phyloP scores from a whole-genome alignment of 2,329 filamentous ascomycete genomes.

The Colletotrichum sp. region DNA sequence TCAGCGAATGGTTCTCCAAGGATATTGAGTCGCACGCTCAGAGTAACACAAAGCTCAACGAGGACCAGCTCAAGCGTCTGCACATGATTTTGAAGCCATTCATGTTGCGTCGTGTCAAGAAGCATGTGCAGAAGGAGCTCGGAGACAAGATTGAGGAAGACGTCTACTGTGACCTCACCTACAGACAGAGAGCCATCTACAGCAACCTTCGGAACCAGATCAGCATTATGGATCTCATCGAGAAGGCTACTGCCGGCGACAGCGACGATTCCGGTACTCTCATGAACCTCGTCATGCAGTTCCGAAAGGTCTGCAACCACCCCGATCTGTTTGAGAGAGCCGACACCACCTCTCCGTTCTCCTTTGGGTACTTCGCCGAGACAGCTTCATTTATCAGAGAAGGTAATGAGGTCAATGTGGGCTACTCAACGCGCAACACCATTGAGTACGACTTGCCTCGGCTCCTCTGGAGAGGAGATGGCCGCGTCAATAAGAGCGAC shows the following conservation, averaged over 20 bases:
- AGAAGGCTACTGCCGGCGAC: constrained; percentile 93
- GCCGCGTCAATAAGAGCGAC: constrained; percentile 76
- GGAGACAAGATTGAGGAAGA: constrained; percentile 98
- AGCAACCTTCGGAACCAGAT: constrained; percentile 93
- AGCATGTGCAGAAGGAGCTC: constrained; percentile 98
- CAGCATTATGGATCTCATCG: constrained; percentile 97
- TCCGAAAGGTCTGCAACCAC: constrained; percentile 98
- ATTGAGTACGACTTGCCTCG: constrained; percentile 86
- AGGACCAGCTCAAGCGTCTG: constrained; percentile 93
- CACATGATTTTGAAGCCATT: constrained; percentile 99
- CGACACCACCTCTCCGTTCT: constrained; percentile 86
- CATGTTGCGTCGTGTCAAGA: constrained; percentile 99
- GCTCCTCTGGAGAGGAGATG: constrained; percentile 81
- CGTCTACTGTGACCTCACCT: constrained; percentile 95
- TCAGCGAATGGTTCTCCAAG: constrained; percentile 93
- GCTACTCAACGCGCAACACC: constrained; percentile 85
- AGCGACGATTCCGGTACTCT: constrained; percentile 94
- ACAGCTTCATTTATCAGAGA: constrained; percentile 95
- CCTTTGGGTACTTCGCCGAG: constrained; percentile 87
- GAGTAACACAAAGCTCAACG: constrained; percentile 99
- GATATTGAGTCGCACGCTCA: constrained; percentile 98
- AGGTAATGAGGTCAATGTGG: constrained; percentile 77
- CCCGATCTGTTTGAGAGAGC: constrained; percentile 96
- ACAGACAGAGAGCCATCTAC: constrained; percentile 94
- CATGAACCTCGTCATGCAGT: constrained; percentile 99